Evolutionary conservation across 305 asterid genomes (phyloP).

Genomic region (Fraxinus sp.): DNA sequence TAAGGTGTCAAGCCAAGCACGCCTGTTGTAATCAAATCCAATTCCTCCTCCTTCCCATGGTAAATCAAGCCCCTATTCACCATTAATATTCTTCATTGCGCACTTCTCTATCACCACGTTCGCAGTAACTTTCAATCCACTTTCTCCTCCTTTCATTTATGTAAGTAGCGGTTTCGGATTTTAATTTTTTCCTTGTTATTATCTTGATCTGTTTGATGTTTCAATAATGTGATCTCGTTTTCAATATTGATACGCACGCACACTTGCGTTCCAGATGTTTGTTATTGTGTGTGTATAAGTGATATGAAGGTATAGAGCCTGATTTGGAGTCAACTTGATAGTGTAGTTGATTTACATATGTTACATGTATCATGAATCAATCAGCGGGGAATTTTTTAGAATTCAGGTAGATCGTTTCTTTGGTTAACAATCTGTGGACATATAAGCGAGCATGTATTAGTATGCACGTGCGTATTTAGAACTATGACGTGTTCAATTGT

Average conservation of each 20-base stretch:
- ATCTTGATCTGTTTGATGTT: slow-evolving; percentile 19
- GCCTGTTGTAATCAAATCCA: background rate
- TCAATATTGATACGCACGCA: background rate
- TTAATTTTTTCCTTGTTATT: background rate
- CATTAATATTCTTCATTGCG: background rate
- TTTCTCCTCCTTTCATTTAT: slow-evolving; percentile 10
- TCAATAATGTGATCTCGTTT: background rate
- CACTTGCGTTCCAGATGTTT: slow-evolving; percentile 8
- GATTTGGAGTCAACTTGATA: background rate
- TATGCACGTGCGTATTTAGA: background rate
- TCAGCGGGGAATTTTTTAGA: background rate
- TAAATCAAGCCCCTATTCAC: background rate
- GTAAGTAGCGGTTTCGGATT: slow-evolving; percentile 26
- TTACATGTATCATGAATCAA: background rate
- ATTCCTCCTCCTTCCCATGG: background rate
- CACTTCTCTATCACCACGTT: background rate
- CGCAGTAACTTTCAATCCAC: background rate
- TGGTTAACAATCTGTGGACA: background rate
- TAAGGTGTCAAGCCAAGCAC: background rate
- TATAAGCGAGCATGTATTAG: background rate
- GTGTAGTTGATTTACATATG: slow-evolving; percentile 6
- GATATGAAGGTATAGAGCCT: background rate
- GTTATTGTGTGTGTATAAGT: slow-evolving; percentile 11
- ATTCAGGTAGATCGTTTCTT: slow-evolving; percentile 1
- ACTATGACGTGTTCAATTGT: background rate